Evolutionary conservation across 2,329 filamentous ascomycete species (phyloP).

Genomic region (Ophiostoma piceae): DNA sequence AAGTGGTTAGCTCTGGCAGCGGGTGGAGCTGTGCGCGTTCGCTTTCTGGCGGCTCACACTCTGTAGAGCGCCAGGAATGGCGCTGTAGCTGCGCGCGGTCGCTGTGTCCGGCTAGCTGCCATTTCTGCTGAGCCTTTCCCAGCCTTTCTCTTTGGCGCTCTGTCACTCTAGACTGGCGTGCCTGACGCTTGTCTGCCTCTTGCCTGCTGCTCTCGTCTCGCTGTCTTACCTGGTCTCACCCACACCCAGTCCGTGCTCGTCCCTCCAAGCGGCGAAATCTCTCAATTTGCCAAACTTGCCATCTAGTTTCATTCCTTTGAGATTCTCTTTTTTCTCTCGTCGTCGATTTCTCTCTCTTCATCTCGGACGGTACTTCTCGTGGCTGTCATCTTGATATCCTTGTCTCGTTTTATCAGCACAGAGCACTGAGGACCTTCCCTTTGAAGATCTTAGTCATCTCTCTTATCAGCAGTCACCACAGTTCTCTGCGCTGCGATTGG

Average conservation of each 20-base stretch:
- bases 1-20: not conserved
- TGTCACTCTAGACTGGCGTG: not conserved
- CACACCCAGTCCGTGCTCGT: not conserved
- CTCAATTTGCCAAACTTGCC: not conserved
- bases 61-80: not conserved
- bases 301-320: not conserved
- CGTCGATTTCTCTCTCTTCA: not conserved
- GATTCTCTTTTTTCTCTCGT: not conserved
- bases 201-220: not conserved
- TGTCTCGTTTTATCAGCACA: not conserved
- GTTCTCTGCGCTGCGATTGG: conserved; percentile 21
- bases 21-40: not conserved
- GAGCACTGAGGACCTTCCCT: not conserved
- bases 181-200: not conserved
- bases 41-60: conserved; percentile 4
- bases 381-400: not conserved
- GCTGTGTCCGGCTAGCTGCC: not conserved
- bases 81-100: not conserved
- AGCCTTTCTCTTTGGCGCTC: not conserved
- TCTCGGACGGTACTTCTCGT: not conserved
- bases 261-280: conserved; percentile 4
- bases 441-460: not conserved
- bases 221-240: not conserved
- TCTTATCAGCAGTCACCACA: conserved; percentile 15
- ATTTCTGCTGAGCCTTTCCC: conserved; percentile 11